Percentiles rank a stretch among this genome's conserved stretches.
Evolutionary conservation across 73 alveolate genomes (phyloP).

Genomic region (Paramecium biaurelia): DNA sequence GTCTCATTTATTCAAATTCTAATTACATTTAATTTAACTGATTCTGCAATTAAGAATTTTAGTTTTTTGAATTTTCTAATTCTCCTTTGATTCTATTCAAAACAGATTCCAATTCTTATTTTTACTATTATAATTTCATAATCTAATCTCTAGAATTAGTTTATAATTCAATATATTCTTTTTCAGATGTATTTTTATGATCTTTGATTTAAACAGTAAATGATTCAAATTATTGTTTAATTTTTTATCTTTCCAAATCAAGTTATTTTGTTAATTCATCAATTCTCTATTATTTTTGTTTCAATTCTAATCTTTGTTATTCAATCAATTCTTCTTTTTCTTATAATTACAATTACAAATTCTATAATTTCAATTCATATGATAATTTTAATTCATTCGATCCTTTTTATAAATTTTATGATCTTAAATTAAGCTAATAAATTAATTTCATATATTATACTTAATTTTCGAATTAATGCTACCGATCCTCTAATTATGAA

Average conservation of each 20-base stretch:
- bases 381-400: not conserved
- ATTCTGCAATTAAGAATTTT: not conserved
- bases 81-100: not conserved
- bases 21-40: not conserved
- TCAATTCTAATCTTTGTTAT: not conserved
- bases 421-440: not conserved
- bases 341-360: not conserved
- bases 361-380: not conserved
- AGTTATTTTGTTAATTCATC: not conserved
- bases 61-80: not conserved
- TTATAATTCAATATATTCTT: not conserved
- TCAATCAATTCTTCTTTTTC: not conserved
- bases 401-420: not conserved
- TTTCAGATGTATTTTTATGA: not conserved
- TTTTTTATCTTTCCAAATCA: not conserved
- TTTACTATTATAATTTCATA: not conserved
- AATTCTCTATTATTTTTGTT: not conserved
- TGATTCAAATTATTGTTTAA: not conserved
- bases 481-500: not conserved
- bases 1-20: not conserved
- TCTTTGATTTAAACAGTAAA: not conserved
- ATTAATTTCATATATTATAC: not conserved
- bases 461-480: not conserved
- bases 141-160: not conserved
- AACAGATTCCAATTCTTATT: not conserved